These are phyloP conservation scores for Blastobotrys petasosporus DNA, from an alignment of 1,139 yeast genomes.

Conservation along the genomic window DNA sequence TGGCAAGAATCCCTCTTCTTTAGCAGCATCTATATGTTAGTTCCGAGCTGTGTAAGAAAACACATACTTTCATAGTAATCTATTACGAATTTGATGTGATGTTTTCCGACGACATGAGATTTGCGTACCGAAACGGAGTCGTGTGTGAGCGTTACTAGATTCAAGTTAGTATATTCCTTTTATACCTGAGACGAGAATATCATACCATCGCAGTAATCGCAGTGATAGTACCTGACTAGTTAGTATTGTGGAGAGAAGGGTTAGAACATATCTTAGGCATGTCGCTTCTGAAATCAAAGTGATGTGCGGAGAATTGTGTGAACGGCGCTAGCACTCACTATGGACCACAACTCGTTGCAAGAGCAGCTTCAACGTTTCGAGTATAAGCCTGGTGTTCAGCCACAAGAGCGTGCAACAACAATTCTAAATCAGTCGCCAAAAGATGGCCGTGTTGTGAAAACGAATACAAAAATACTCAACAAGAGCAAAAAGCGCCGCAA, in stretches of 20 bases:
- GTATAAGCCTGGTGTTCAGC: no score
- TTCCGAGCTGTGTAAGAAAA: not conserved
- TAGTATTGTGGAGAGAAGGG: no score
- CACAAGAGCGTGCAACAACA: no score
- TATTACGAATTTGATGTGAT: conserved; percentile 69
- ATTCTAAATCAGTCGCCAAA: no score
- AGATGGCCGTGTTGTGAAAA: not conserved
- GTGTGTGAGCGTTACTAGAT: conserved; percentile 64
- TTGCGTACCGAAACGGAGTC: conserved; percentile 83
- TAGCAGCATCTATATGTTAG: conserved; percentile 22
- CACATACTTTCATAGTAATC: conserved; percentile 59
- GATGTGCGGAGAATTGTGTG: no score
- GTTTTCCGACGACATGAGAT: conserved; percentile 74
- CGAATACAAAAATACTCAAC: not conserved
- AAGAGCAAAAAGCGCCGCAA: conserved; percentile 3
- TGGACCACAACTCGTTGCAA: no score
- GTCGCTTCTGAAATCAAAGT: not conserved
- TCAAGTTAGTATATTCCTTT: conserved; percentile 6
- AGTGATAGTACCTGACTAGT: conserved; percentile 27
- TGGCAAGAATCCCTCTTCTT: conserved; percentile 26
- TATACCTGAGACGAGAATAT: conserved; percentile 6
- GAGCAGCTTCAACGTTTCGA: no score
- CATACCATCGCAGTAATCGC: conserved; percentile 74
- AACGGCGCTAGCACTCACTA: no score
- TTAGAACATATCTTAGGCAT: conserved; percentile 29